Conservation (phyloP, 2,329 filamentous ascomycete genomes). For the Macrophomina phaseolina region DNA sequence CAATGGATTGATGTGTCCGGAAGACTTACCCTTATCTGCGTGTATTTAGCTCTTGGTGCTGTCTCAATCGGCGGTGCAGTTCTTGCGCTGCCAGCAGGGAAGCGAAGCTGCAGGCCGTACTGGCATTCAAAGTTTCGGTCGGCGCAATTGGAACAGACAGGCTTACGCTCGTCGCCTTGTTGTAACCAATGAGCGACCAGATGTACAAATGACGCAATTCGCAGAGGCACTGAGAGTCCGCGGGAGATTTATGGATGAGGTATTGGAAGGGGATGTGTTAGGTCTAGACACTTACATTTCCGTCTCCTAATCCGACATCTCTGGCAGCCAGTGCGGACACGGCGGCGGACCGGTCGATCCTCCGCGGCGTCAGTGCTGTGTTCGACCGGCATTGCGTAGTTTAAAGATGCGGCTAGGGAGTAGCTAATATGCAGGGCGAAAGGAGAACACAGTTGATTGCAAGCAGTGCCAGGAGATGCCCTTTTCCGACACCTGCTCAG, state of each 20-base stretch:
- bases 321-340: constrained; percentile 50
- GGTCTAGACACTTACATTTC: constrained; percentile 50
- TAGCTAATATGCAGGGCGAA: not conserved
- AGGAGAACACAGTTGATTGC: not conserved
- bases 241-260: too few relatives aligned
- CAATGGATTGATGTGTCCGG: too few relatives aligned
- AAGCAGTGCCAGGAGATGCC: constrained; percentile 15
- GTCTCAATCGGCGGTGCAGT: constrained; percentile 40
- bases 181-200: not conserved
- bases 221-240: too few relatives aligned
- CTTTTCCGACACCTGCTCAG: not conserved
- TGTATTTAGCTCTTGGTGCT: not conserved
- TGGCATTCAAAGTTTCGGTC: constrained; percentile 55
- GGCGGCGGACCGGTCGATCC: constrained; percentile 18
- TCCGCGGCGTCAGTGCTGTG: not conserved
- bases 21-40: constrained; percentile 8
- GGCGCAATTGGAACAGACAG: constrained; percentile 56
- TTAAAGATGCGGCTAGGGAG: not conserved
- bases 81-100: constrained; percentile 56
- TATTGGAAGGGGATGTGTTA: too few relatives aligned
- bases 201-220: too few relatives aligned
- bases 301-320: constrained; percentile 56
- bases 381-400: constrained; percentile 12
- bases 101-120: constrained; percentile 56
- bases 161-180: constrained; percentile 59